Conservation (phyloP, 768 basidiomycete species). For the Fomitopsis pulvina region DNA sequence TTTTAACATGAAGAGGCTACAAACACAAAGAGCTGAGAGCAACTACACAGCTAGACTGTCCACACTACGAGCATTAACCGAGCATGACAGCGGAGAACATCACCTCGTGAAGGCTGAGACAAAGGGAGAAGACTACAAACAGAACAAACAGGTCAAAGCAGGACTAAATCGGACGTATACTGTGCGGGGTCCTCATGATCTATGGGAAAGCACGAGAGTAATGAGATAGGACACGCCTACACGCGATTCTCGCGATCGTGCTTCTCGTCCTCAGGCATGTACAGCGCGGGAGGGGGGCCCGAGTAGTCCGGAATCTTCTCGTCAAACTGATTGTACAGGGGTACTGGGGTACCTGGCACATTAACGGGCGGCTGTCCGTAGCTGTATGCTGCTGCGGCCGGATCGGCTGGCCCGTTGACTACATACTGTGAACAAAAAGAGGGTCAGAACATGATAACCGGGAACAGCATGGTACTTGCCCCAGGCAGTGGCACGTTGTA, state of each 20-base stretch:
- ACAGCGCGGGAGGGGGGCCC: conserved; percentile 14
- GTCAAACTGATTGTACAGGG: conserved; percentile 33
- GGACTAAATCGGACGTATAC: neutral
- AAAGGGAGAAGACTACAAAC: neutral
- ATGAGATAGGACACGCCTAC: neutral
- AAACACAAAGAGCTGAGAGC: neutral
- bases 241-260: conserved; percentile 15
- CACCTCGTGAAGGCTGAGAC: neutral
- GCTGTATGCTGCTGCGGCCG: conserved; percentile 16
- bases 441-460: neutral
- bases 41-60: neutral
- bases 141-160: neutral
- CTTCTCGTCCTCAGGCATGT: conserved; percentile 22
- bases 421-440: conserved; percentile 22
- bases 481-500: conserved; percentile 37
- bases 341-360: conserved; percentile 27
- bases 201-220: neutral
- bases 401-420: conserved; percentile 33
- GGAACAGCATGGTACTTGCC: conserved; percentile 20
- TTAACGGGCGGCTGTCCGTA: conserved; percentile 18
- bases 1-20: neutral
- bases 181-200: neutral
- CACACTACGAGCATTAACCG: too few relatives aligned
- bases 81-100: too few relatives aligned
- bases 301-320: conserved; percentile 28